Evolutionary conservation across 805 yeast species (phyloP).

Genomic region (Cyberlindnera mississippiensis): DNA sequence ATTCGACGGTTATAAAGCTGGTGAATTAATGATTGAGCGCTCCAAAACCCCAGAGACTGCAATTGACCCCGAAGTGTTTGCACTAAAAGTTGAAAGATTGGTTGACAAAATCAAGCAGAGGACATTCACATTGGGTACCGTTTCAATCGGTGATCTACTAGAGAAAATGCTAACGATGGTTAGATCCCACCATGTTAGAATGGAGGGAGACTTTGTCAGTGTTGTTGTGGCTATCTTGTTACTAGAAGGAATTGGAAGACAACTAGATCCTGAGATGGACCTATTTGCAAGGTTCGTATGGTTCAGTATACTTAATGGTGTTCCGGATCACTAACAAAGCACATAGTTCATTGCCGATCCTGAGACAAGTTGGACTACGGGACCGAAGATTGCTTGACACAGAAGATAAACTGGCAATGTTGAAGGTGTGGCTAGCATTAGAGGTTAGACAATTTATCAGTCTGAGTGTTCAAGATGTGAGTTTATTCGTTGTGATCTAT

Average conservation of each 20-base stretch:
- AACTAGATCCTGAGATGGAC: conserved; percentile 88
- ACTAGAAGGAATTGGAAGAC: conserved; percentile 93
- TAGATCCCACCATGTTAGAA: conserved; percentile 87
- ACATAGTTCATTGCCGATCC: conserved; percentile 31
- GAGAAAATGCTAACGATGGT: conserved; percentile 90
- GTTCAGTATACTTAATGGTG: conserved; percentile 33
- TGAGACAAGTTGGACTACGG: conserved; percentile 69
- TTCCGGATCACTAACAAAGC: conserved; percentile 27
- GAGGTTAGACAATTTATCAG: conserved; percentile 84
- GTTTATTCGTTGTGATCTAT: conserved; percentile 26
- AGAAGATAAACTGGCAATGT: conserved; percentile 71
- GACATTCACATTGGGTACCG: conserved; percentile 88
- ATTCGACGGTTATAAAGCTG: conserved; percentile 93
- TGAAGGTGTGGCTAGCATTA: conserved; percentile 85
- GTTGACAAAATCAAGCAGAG: conserved; percentile 78
- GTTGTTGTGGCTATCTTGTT: conserved; percentile 91
- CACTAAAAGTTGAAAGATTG: conserved; percentile 77
- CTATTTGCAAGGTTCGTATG: conserved; percentile 92
- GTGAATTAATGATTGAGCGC: conserved; percentile 92
- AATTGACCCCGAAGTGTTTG: conserved; percentile 77
- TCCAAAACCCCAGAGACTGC: conserved; percentile 95
- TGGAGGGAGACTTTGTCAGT: conserved; percentile 96
- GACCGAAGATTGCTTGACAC: conserved; percentile 58
- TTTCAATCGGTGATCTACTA: conserved; percentile 86
- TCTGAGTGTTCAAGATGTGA: conserved; percentile 76